Percentiles rank a stretch among this genome's conserved stretches.
phyloP scores from a whole-genome alignment of 768 basidiomycete genomes.

The Boletus edulis region DNA sequence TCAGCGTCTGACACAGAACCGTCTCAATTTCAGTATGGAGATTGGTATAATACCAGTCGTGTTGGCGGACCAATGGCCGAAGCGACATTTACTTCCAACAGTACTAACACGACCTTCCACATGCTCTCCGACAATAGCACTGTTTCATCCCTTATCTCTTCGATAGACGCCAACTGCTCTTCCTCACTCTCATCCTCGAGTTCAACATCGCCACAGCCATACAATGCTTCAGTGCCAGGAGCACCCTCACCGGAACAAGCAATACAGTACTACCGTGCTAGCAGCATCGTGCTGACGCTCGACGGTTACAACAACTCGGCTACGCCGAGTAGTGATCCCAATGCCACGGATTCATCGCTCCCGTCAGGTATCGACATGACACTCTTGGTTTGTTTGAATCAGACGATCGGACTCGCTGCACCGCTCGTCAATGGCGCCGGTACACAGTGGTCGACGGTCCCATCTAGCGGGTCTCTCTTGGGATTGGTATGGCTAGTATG shows the following conservation, averaged over 20 bases:
- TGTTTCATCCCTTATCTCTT: slow-evolving; percentile 39
- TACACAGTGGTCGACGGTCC: slow-evolving; percentile 3
- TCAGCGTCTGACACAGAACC: neutral
- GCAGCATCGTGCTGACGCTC: slow-evolving; percentile 57
- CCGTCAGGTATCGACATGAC: slow-evolving; percentile 49
- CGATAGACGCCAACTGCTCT: slow-evolving; percentile 45
- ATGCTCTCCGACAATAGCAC: slow-evolving; percentile 50
- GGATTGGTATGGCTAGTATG: slow-evolving; percentile 16
- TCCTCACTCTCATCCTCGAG: slow-evolving; percentile 33
- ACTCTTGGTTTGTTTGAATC: slow-evolving; percentile 57
- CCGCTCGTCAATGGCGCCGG: slow-evolving; percentile 49
- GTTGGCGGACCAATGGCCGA: slow-evolving; percentile 46
- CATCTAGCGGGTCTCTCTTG: slow-evolving; percentile 9
- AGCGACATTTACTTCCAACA: slow-evolving; percentile 40
- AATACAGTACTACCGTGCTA: slow-evolving; percentile 69
- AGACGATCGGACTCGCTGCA: slow-evolving; percentile 56
- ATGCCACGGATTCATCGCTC: slow-evolving; percentile 45
- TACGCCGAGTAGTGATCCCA: slow-evolving; percentile 39
- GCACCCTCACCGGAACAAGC: slow-evolving; percentile 48
- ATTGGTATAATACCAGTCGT: slow-evolving; percentile 42
- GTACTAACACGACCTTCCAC: slow-evolving; percentile 41
- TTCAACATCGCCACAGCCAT: slow-evolving; percentile 32
- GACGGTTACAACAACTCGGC: slow-evolving; percentile 69
- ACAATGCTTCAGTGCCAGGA: slow-evolving; percentile 27
- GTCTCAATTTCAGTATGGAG: slow-evolving; percentile 42